Evolutionary conservation across 768 basidiomycete species (phyloP).

Genomic region (Boletus insuetus): DNA sequence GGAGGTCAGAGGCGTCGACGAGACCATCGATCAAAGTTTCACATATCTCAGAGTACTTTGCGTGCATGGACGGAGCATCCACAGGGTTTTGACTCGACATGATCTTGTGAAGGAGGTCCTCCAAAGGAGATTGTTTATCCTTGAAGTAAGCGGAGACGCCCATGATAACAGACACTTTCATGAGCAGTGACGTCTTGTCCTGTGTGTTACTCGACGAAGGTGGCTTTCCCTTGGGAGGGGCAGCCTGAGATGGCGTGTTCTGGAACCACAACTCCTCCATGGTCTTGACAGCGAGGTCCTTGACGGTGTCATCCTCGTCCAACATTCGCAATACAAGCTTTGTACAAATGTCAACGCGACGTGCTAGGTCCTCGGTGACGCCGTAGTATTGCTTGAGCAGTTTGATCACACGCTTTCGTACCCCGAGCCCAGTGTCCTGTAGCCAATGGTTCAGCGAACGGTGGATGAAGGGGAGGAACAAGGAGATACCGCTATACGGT

Average conservation of each 20-base stretch:
- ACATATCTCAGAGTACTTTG: slow-evolving; percentile 77
- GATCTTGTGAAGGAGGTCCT: slow-evolving; percentile 82
- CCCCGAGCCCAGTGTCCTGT: slow-evolving; percentile 91
- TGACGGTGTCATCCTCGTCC: slow-evolving; percentile 94
- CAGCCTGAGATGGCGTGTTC: slow-evolving; percentile 27
- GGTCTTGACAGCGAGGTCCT: slow-evolving; percentile 87
- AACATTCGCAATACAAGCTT: slow-evolving; percentile 79
- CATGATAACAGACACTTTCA: slow-evolving; percentile 82
- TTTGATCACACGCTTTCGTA: slow-evolving; percentile 95
- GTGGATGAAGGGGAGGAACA: background rate
- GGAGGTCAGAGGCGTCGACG: slow-evolving; percentile 80
- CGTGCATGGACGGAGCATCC: slow-evolving; percentile 52
- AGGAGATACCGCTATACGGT: slow-evolving; percentile 78
- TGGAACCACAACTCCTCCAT: slow-evolving; percentile 92
- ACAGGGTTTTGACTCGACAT: slow-evolving; percentile 67
- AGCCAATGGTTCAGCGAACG: background rate
- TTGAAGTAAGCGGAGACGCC: slow-evolving; percentile 78
- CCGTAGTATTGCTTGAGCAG: slow-evolving; percentile 80
- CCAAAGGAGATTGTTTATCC: slow-evolving; percentile 80
- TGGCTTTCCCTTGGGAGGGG: slow-evolving; percentile 39
- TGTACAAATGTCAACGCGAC: slow-evolving; percentile 76
- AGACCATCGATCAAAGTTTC: slow-evolving; percentile 84
- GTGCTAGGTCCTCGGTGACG: slow-evolving; percentile 54
- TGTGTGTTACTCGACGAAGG: slow-evolving; percentile 31
- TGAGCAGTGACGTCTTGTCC: slow-evolving; percentile 54